These are phyloP conservation scores for Lichtheimia hyalospora DNA, from an alignment of 371 early-diverging fungal genomes.

Conservation along the genomic window DNA sequence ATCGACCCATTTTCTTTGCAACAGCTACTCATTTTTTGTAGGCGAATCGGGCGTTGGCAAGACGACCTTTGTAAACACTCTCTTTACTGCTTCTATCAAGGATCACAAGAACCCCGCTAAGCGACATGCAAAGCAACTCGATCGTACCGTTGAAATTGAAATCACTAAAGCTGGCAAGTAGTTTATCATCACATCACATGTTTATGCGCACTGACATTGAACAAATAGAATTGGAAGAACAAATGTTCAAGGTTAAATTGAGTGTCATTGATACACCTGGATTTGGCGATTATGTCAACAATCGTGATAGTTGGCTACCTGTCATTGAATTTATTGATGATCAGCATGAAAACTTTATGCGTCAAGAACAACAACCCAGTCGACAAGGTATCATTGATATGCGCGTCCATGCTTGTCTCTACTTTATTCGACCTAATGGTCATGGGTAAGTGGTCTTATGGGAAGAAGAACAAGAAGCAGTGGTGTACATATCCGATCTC, in stretches of 20 bases:
- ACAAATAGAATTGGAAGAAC: slow-evolving; percentile 88
- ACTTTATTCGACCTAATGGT: slow-evolving; percentile 92
- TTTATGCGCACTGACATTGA: too few relatives aligned
- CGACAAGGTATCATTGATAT: slow-evolving; percentile 66
- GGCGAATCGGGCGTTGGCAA: slow-evolving; percentile 62
- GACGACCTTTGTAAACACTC: slow-evolving; percentile 85
- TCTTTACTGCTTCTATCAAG: slow-evolving; percentile 72
- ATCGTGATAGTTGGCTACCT: slow-evolving; percentile 73
- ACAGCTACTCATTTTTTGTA: neutral
- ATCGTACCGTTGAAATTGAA: slow-evolving; percentile 84
- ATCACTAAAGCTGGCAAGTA: slow-evolving; percentile 26
- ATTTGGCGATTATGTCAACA: slow-evolving; percentile 87
- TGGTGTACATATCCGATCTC: neutral
- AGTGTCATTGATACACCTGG: slow-evolving; percentile 92
- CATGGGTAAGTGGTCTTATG: slow-evolving; percentile 65
- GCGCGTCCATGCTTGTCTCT: slow-evolving; percentile 89
- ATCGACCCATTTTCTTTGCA: too few relatives aligned
- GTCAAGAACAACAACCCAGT: slow-evolving; percentile 63
- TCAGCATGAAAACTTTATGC: slow-evolving; percentile 92
- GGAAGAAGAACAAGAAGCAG: neutral
- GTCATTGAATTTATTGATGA: slow-evolving; percentile 88
- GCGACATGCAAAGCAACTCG: slow-evolving; percentile 60
- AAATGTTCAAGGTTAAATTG: slow-evolving; percentile 92
- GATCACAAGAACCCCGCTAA: slow-evolving; percentile 58
- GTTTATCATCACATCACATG: too few relatives aligned